Base-by-base conservation (phyloP, 2,329 filamentous ascomycete genomes). In the Colletotrichum godetiae region DNA sequence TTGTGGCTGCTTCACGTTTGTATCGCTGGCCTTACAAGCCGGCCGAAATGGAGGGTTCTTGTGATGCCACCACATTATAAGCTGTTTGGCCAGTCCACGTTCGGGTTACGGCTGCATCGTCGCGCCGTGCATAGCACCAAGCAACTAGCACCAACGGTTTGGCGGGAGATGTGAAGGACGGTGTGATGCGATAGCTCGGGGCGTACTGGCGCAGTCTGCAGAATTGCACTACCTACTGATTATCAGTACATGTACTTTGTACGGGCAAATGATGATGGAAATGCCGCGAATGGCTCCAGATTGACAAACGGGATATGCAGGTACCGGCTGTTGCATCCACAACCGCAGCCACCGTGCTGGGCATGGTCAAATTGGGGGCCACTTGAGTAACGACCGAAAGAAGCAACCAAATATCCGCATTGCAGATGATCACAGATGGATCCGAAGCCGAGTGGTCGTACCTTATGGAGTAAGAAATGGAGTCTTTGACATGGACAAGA, bases 301-400 rank as follows among this genome's bases (percentile, higher is more conserved):
- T 60, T 73, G 67, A 65, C 70, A 68, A 64, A 64, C 33, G 60
- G 67, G 52, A 70, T 24, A 70, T 73, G 70, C 70, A 73, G 70
- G 70, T 73, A 73, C 70, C 22, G 29, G n/a, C 52, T 11, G n/a
- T 63, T 71, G 56, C 46, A 60, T 46, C 57, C 57, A 65, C 55
- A 58, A 24, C 42, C 19, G 42, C 42, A 49, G 42, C 42, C 42
- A 49, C 19, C 42, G 19, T 49, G 42, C 42, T n/a, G 42, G 42
- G 19, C 57, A n/a, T 59, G 33, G 22, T 37, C 57, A 33, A 59
- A 15, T 33, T 15, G 37, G 55, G 55, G 46, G 24, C 35, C 24
- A 29, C 35, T 46, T 55, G 69, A 59, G 22, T 58, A 55, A 27
- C 35, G 29, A 31, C 19, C 31, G 42, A 58, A 11, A 24, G 42